Percentiles rank a stretch among this genome's conserved stretches.
phyloP scores from a whole-genome alignment of 2,329 filamentous ascomycete genomes.

The Ophiostoma himal-ulmi region DNA sequence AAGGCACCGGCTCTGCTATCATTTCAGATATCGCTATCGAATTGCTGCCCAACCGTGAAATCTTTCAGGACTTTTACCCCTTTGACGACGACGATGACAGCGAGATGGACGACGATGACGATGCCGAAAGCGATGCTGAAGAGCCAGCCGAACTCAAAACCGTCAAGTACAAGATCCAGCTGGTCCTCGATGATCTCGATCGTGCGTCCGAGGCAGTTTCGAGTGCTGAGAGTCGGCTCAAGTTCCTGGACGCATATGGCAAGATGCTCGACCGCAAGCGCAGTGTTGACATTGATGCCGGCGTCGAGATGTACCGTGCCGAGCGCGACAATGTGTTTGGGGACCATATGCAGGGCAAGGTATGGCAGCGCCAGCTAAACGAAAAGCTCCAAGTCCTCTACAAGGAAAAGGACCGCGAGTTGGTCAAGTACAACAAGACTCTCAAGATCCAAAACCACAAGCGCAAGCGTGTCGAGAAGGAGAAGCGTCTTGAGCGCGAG shows the following conservation, averaged over 20 bases:
- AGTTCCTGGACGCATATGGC: slow-evolving; percentile 39
- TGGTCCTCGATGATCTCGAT: slow-evolving; percentile 32
- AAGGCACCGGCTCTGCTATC: slow-evolving; percentile 51
- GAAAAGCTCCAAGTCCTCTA: slow-evolving; percentile 32
- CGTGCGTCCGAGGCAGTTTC: slow-evolving; percentile 31
- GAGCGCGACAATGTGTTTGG: slow-evolving; percentile 41
- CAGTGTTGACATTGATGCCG: slow-evolving; percentile 34
- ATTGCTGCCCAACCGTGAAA: slow-evolving; percentile 49
- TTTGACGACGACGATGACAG: slow-evolving; percentile 37
- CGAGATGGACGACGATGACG: slow-evolving; percentile 28
- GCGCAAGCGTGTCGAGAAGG: not conserved
- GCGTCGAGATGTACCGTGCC: slow-evolving; percentile 38
- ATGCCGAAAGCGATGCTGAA: slow-evolving; percentile 30
- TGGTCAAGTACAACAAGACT: slow-evolving; percentile 10
- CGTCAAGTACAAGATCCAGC: slow-evolving; percentile 32
- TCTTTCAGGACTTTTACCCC: slow-evolving; percentile 50
- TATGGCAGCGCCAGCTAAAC: slow-evolving; percentile 33
- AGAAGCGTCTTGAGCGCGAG: slow-evolving; percentile 28
- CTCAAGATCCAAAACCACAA: not conserved
- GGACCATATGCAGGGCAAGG: slow-evolving; percentile 36
- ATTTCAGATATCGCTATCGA: slow-evolving; percentile 60
- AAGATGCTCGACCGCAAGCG: slow-evolving; percentile 35
- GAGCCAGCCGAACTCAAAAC: slow-evolving; percentile 30
- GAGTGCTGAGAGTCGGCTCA: slow-evolving; percentile 37
- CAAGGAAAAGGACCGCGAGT: slow-evolving; percentile 34